phyloP scores from a whole-genome alignment of 345 rosid genomes.

The Conringia planisiliqua region DNA sequence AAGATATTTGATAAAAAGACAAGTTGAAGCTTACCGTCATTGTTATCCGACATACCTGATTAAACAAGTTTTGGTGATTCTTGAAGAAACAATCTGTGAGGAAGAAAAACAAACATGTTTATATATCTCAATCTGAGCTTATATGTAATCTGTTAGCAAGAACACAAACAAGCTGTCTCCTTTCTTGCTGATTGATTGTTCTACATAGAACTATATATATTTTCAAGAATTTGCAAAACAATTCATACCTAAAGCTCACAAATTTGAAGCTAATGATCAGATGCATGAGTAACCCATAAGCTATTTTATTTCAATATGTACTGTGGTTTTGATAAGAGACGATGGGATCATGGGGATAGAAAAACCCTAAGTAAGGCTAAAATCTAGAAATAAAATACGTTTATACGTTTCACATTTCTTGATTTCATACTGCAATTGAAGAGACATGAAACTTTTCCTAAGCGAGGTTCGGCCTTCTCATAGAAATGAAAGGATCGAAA shows the following conservation, averaged over 20 bases:
- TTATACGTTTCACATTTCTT: neutral
- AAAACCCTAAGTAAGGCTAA: neutral
- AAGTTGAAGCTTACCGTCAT: constrained; percentile 18
- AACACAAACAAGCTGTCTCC: neutral
- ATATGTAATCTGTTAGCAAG: neutral
- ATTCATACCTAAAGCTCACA: neutral
- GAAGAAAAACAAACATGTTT: too few relatives aligned
- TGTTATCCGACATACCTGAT: constrained; percentile 6
- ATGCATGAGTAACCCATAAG: neutral
- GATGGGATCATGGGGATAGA: neutral
- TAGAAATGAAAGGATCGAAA: neutral
- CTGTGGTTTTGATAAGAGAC: neutral
- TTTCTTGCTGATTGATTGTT: neutral
- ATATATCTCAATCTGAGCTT: too few relatives aligned
- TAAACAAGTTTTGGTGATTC: neutral
- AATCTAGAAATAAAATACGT: neutral
- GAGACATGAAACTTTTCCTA: neutral
- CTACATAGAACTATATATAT: too few relatives aligned
- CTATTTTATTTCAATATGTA: neutral
- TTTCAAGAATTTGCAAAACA: too few relatives aligned
- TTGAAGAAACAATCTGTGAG: constrained; percentile 11
- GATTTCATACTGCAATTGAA: neutral
- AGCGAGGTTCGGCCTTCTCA: neutral
- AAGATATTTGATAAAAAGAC: neutral
- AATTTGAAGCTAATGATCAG: neutral